phyloP scores from a whole-genome alignment of 2,329 filamentous ascomycete genomes.

The Alternaria sp. region DNA sequence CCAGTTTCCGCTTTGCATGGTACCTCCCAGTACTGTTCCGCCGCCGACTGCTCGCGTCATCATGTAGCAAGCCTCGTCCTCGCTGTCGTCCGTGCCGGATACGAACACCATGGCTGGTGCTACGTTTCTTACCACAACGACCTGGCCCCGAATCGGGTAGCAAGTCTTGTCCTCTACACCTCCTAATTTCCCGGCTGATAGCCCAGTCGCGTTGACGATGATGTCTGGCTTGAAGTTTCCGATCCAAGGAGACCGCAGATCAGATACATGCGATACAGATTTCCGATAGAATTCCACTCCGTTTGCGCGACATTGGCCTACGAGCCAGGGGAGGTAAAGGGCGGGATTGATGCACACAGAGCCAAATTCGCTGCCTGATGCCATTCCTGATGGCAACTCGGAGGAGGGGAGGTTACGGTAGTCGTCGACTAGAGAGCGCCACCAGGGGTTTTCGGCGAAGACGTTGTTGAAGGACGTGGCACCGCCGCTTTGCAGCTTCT shows the following conservation, averaged over 20 bases:
- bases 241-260: constrained; percentile 66
- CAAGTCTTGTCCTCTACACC: constrained; percentile 78
- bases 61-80: constrained; percentile 74
- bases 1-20: constrained; percentile 79
- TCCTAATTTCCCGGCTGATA: constrained; percentile 74
- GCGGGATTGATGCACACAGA: constrained; percentile 90
- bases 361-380: constrained; percentile 75
- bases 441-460: constrained; percentile 67
- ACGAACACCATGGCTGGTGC: constrained; percentile 70
- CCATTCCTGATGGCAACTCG: constrained; percentile 65
- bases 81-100: constrained; percentile 75
- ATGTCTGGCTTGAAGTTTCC: constrained; percentile 65
- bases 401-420: constrained; percentile 52
- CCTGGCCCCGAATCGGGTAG: constrained; percentile 79
- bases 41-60: constrained; percentile 79
- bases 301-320: constrained; percentile 75
- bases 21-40: constrained; percentile 82
- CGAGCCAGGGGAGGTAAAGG: constrained; percentile 84
- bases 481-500: constrained; percentile 59
- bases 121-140: constrained; percentile 81
- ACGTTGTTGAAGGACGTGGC: constrained; percentile 50
- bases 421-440: not conserved
- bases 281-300: constrained; percentile 65
- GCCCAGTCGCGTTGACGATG: constrained; percentile 82
- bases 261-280: constrained; percentile 66